Base-by-base conservation (phyloP, 768 basidiomycete species). In the Podaxis carcinomalis region DNA sequence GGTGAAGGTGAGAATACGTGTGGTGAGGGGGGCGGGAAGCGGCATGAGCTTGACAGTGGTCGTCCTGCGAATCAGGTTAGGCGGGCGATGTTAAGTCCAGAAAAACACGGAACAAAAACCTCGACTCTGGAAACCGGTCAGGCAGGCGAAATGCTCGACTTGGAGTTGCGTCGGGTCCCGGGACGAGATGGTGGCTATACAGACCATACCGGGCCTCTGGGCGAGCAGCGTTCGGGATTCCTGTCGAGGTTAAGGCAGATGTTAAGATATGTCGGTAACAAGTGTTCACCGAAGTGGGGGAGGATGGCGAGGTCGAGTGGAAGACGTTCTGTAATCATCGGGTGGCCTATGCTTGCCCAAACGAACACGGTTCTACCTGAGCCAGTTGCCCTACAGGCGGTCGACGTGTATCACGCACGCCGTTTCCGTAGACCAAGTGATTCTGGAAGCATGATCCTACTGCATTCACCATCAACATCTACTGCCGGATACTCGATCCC, bases 181-280 rank as follows among this genome's bases (percentile, higher is more conserved):
- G 83, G 80, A 56, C 75, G 78, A 13, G 80, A 75, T 46, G 73
- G 74, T 42, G 36, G 25, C 72, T 70, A 50, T 21, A 9, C 21
- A 23, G 57, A 62, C 37, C 62, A 70, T 61, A 71, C 55, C 62
- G 59, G 53, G 63, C 64, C 70, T 16, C 68, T 63, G 67, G 70
- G 64, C 49, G 65, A 65, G 28, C 47, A 69, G 66, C 81, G 78
- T 59, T 80, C 86, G 6, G 82, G 89, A 68, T 90, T 91, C 67
- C 65, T 90, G 56, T 78, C 79, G n/a, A 81, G 76, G 69, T 78
- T 91, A 46, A 81, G 76, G 63, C 78, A 83, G 51, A 87, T 87
- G 2, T 84, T 88, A 36, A 78, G 89, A 59, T 80, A 84, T 47
- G 88, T 89, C 63, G 90, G 89, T 74, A 81, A 86, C 68, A 85